Evolutionary conservation across 139 green algal species (phyloP).

Genomic region (Zygnema cylindricum): DNA sequence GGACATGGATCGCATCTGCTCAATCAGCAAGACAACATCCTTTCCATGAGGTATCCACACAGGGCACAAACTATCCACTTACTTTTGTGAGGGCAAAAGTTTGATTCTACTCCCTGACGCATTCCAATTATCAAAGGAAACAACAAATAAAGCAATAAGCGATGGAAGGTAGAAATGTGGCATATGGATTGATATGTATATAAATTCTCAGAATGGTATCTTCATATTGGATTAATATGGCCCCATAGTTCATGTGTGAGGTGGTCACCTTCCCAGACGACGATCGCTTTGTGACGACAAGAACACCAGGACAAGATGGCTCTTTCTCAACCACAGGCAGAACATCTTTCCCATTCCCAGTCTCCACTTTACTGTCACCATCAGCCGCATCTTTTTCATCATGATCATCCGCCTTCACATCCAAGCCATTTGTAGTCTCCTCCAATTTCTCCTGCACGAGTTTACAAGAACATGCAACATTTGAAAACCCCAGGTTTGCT

Average conservation of each 20-base stretch:
- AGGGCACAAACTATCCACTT: too few relatives aligned
- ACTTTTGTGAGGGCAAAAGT: too few relatives aligned
- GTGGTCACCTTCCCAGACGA: conserved; percentile 4
- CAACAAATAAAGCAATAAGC: too few relatives aligned
- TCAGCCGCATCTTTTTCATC: conserved; percentile 18
- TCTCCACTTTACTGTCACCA: conserved; percentile 29
- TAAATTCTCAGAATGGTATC: too few relatives aligned
- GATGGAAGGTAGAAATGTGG: too few relatives aligned
- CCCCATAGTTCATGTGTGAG: too few relatives aligned
- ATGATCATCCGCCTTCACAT: not conserved
- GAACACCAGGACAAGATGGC: not conserved
- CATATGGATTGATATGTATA: too few relatives aligned
- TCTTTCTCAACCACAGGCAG: conserved; percentile 17
- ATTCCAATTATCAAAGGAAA: not conserved
- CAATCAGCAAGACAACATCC: not conserved
- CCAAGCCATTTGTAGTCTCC: conserved; percentile 6
- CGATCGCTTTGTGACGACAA: conserved; percentile 4
- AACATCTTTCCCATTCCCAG: conserved; percentile 34
- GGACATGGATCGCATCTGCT: conserved; percentile 44
- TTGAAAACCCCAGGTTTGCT: too few relatives aligned
- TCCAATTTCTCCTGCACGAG: conserved; percentile 4
- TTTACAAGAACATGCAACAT: too few relatives aligned
- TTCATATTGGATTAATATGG: too few relatives aligned
- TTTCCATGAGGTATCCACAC: too few relatives aligned
- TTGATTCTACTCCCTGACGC: too few relatives aligned